Conservation (phyloP, 805 yeast species). For the Nematodospora valgi region DNA sequence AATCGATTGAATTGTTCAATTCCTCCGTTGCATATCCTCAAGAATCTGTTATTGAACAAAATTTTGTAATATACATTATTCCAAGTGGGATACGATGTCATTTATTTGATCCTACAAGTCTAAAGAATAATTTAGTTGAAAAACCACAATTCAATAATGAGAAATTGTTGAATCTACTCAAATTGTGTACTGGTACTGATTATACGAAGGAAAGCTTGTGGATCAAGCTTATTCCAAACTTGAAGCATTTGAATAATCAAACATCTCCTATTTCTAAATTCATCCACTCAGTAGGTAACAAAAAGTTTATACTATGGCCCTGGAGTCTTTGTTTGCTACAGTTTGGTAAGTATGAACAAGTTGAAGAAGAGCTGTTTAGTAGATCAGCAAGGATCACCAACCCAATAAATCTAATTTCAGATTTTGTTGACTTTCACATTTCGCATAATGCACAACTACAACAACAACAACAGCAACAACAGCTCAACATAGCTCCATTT, state of each 20-base stretch:
- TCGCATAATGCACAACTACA: slow-evolving; percentile 15
- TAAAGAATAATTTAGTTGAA: slow-evolving; percentile 17
- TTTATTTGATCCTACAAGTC: slow-evolving; percentile 26
- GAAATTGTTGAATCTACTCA: slow-evolving; percentile 28
- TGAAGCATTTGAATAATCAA: slow-evolving; percentile 64
- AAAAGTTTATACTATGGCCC: slow-evolving; percentile 70
- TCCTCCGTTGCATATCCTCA: slow-evolving; percentile 16
- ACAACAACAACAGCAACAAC: slow-evolving; percentile 5
- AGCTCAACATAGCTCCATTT: slow-evolving; percentile 7
- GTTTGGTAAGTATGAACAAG: slow-evolving; percentile 29
- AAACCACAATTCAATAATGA: slow-evolving; percentile 15
- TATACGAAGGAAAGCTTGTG: slow-evolving; percentile 34
- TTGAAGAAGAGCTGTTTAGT: slow-evolving; percentile 12
- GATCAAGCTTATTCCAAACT: slow-evolving; percentile 67
- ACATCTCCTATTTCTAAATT: slow-evolving; percentile 61
- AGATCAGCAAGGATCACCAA: slow-evolving; percentile 14
- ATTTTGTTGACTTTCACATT: slow-evolving; percentile 33
- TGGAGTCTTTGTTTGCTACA: slow-evolving; percentile 62
- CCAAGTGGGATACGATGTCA: slow-evolving; percentile 45
- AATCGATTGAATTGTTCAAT: slow-evolving; percentile 22
- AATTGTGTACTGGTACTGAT: slow-evolving; percentile 34
- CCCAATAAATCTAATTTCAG: slow-evolving; percentile 33
- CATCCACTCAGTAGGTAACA: slow-evolving; percentile 49
- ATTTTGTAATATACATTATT: slow-evolving; percentile 35
- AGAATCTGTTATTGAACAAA: slow-evolving; percentile 10